A percentile compares a stretch with the other conserved stretches of the same genome.
These are phyloP conservation scores for Rhizomucor pusillus DNA, from an alignment of 371 early-diverging fungal genomes.

Conservation along the genomic window DNA sequence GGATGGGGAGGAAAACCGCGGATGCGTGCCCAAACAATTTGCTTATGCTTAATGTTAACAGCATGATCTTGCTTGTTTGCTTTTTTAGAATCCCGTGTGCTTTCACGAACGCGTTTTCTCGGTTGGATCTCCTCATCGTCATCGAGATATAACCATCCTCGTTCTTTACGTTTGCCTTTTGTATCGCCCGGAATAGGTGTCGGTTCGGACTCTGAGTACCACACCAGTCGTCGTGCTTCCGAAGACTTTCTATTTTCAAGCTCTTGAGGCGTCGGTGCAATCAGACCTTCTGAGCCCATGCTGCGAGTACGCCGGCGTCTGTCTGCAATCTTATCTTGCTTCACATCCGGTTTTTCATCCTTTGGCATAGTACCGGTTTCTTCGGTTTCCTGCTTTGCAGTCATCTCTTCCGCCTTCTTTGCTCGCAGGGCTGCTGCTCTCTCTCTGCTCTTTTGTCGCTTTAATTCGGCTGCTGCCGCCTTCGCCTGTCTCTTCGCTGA, in stretches of 20 bases:
- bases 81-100: slow-evolving; percentile 1
- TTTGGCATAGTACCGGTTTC: slow-evolving; percentile 4
- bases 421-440: slow-evolving; percentile 10
- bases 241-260: slow-evolving; percentile 11
- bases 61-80: slow-evolving; percentile 1
- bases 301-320: slow-evolving; percentile 21
- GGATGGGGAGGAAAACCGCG: slow-evolving; percentile 46
- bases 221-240: slow-evolving; percentile 20
- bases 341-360: slow-evolving; percentile 5
- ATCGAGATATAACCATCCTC: slow-evolving; percentile 23
- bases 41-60: slow-evolving; percentile 13
- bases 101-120: slow-evolving; percentile 2
- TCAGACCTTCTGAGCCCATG: slow-evolving; percentile 18
- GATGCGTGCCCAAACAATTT: slow-evolving; percentile 47
- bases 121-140: slow-evolving; percentile 1
- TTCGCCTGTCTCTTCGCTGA: slow-evolving; percentile 7
- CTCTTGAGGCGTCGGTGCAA: slow-evolving; percentile 18
- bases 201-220: slow-evolving; percentile 10
- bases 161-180: slow-evolving; percentile 18
- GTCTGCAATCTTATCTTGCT: background rate
- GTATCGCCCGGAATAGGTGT: slow-evolving; percentile 4
- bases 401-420: slow-evolving; percentile 6
- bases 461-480: slow-evolving; percentile 3
- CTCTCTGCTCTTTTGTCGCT: slow-evolving; percentile 9
- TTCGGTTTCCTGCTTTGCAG: slow-evolving; percentile 1